Base-by-base conservation (phyloP, 225 moss, liverwort and hornwort species). In the Polytrichum formosum region DNA sequence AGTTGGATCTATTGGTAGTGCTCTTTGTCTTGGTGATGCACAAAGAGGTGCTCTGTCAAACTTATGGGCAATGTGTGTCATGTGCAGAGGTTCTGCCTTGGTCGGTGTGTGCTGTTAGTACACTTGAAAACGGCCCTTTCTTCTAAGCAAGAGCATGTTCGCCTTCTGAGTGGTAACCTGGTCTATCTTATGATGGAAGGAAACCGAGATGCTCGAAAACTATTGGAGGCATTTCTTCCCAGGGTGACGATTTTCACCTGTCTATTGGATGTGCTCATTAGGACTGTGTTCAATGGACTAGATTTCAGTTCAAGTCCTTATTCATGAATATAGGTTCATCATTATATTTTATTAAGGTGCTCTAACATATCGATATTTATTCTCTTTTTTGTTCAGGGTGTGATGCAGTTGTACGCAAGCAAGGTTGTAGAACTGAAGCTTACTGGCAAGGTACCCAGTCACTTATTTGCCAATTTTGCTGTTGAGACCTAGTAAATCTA, bases 111-210 rank as follows among this genome's bases (percentile, higher is more conserved):
- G 70, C 78, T 98, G 55, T 89, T 92, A 66, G 65, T 91, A 70
- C 98, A 98, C 81, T 81, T 94, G 21, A 90, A 82, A 73, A 84
- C 79, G 65, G 86, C 91, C 25, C 78, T 98, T 31, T 94, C 91
- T 78, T 92, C 92, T 46, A 94, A 91, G 78, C 90, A 92, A 72
- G 79, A 88, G 37, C 87, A 92, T 74, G 82, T 91, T 55, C 92
- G 98, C 75, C 67, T 77, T 69, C 79, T 98, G 65, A 94, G 98
- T 71, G 94, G 98, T 56, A 90, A 91, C 59, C 72, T 98, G 28
- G 88, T 90, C 63, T 98, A 84, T 66, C 91, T 98, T 61, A 71
- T 92, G 78, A 87, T 98, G 71, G 98, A 98, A 76, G 94, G 92
- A 65, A 92, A 81, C 64, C 76, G 73, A 73, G 92, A 92, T 65